These are phyloP conservation scores for Suhomyces yuchorum DNA, from an alignment of 1,139 yeast genomes.

Conservation along the genomic window DNA sequence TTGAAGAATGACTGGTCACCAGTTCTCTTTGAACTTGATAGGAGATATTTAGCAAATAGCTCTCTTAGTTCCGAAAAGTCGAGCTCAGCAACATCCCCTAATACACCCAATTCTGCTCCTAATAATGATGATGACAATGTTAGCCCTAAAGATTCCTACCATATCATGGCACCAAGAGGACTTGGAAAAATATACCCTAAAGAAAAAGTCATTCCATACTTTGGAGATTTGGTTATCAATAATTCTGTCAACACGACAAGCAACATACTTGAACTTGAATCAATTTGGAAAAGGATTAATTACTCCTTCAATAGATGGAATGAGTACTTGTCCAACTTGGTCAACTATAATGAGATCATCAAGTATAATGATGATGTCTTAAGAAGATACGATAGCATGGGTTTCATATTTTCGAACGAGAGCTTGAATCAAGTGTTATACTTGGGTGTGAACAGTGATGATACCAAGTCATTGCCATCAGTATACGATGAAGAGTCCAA, in stretches of 20 bases:
- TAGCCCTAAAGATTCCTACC: constrained; percentile 51
- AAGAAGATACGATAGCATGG: constrained; percentile 47
- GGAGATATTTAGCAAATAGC: constrained; percentile 62
- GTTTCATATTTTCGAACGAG: constrained; percentile 50
- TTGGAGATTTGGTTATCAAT: constrained; percentile 70
- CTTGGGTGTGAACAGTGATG: constrained; percentile 41
- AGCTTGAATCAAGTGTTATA: constrained; percentile 49
- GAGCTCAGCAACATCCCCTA: constrained; percentile 10
- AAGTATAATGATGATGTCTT: constrained; percentile 48
- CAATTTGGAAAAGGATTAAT: constrained; percentile 66
- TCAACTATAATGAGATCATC: constrained; percentile 41
- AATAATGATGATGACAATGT: constrained; percentile 12
- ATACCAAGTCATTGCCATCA: constrained; percentile 28
- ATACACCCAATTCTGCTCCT: constrained; percentile 19
- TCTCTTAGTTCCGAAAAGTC: constrained; percentile 16
- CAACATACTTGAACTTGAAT: constrained; percentile 60
- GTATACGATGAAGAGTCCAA: constrained; percentile 11
- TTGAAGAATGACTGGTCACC: constrained; percentile 92
- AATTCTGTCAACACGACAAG: constrained; percentile 30
- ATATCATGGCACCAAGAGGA: constrained; percentile 87
- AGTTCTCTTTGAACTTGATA: constrained; percentile 83
- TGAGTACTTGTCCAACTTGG: constrained; percentile 53
- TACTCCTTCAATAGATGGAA: constrained; percentile 85
- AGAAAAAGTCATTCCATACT: constrained; percentile 82
- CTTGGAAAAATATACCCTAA: constrained; percentile 78